phyloP scores from a whole-genome alignment of 2,329 filamentous ascomycete species.

The Cyanodermella asteris region DNA sequence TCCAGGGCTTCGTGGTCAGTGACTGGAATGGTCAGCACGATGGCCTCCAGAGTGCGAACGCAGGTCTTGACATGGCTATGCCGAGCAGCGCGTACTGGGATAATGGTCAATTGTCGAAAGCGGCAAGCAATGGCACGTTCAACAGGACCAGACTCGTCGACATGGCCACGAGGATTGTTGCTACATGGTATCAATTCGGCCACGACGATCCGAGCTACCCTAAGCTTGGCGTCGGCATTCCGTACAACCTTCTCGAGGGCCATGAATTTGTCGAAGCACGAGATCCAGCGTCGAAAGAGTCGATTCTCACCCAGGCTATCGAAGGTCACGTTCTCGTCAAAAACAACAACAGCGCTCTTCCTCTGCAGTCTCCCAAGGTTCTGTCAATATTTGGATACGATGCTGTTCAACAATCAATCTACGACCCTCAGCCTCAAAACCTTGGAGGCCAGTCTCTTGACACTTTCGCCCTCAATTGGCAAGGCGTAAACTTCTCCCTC shows the following conservation, averaged over 20 bases:
- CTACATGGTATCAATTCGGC: neutral
- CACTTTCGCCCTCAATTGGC: conserved; percentile 13
- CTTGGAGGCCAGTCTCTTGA: too few relatives aligned
- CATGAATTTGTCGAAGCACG: too few relatives aligned
- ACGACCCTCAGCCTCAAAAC: too few relatives aligned
- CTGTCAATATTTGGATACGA: conserved; percentile 42
- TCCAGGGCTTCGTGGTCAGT: conserved; percentile 36
- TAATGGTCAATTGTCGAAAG: neutral
- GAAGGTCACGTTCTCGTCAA: conserved; percentile 45
- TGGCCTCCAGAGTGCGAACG: neutral
- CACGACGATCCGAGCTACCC: conserved; percentile 7
- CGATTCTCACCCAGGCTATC: conserved; percentile 13
- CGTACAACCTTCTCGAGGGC: conserved; percentile 19
- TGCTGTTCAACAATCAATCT: conserved; percentile 14
- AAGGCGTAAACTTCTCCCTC: conserved; percentile 34
- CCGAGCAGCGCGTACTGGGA: neutral
- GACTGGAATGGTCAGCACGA: neutral
- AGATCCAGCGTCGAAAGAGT: too few relatives aligned
- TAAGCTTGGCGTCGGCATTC: conserved; percentile 25
- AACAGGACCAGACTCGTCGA: neutral
- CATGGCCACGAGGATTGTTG: neutral
- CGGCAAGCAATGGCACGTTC: neutral
- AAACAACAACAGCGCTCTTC: conserved; percentile 33
- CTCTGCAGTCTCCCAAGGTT: conserved; percentile 26
- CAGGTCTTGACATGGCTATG: neutral